A percentile compares a stretch with the other conserved stretches of the same genome.
Conservation (phyloP, 495 filamentous ascomycete species). For the Neurospora discreta region DNA sequence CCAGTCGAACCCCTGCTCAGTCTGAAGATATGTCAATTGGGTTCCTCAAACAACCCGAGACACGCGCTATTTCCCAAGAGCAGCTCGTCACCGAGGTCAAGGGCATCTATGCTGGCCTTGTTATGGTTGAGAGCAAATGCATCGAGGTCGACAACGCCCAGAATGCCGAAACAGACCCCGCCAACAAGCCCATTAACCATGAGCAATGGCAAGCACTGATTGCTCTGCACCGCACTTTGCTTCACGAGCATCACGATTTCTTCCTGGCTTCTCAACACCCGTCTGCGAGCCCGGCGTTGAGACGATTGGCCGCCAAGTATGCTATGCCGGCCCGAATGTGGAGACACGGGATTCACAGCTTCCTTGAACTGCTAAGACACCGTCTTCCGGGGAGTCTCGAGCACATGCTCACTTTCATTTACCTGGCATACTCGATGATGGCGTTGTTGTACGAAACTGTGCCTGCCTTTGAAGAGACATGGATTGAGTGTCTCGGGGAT, state of each 20-base stretch:
- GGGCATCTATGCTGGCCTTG: constrained; percentile 63
- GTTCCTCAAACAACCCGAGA: constrained; percentile 47
- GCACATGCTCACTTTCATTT: constrained; percentile 74
- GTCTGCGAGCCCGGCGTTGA: constrained; percentile 47
- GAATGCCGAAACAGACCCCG: constrained; percentile 27
- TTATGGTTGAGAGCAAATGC: constrained; percentile 73
- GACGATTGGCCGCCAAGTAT: constrained; percentile 54
- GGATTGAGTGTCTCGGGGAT: constrained; percentile 86
- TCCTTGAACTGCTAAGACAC: constrained; percentile 61
- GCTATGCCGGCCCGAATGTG: constrained; percentile 78
- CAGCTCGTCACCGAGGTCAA: constrained; percentile 62
- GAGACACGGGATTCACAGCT: constrained; percentile 51
- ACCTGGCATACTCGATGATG: constrained; percentile 73
- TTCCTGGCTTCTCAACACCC: constrained; percentile 70
- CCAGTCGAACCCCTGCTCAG: background rate
- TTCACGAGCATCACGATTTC: constrained; percentile 71
- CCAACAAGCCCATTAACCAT: constrained; percentile 34
- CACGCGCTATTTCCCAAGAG: constrained; percentile 61
- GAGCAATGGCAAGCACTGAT: constrained; percentile 66
- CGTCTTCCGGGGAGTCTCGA: constrained; percentile 60
- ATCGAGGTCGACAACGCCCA: constrained; percentile 60
- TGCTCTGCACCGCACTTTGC: constrained; percentile 55
- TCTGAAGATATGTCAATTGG: constrained; percentile 7
- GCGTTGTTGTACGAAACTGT: constrained; percentile 68
- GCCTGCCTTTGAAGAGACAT: constrained; percentile 65